A percentile compares a stretch with the other conserved stretches of the same genome.
These are phyloP conservation scores for Orbilia oligospora DNA, from an alignment of 2,329 filamentous ascomycete genomes.

Conservation along the genomic window DNA sequence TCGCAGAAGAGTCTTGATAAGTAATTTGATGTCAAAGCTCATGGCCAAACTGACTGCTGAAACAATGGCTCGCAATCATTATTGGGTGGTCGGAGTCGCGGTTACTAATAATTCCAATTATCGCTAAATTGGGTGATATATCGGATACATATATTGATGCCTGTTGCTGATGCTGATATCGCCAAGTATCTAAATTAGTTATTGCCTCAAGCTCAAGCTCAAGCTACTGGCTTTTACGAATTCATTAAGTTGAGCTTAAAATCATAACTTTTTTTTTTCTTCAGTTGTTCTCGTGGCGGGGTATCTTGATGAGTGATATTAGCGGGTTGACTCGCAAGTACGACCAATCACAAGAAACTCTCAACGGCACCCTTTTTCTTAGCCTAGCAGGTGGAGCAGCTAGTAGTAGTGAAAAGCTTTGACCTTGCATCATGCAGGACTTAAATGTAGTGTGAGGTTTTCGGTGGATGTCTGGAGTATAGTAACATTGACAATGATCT, in stretches of 20 bases:
- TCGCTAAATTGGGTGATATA: slow-evolving; percentile 26
- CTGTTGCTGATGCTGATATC: neutral
- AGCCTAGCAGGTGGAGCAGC: slow-evolving; percentile 45
- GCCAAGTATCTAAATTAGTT: slow-evolving; percentile 9
- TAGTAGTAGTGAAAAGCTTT: slow-evolving; percentile 41
- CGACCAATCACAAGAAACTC: slow-evolving; percentile 35
- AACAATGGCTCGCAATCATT: slow-evolving; percentile 7
- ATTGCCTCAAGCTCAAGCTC: neutral
- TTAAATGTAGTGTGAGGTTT: slow-evolving; percentile 51
- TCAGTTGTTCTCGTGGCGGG: slow-evolving; percentile 27
- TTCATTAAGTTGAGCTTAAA: slow-evolving; percentile 1
- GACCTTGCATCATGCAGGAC: slow-evolving; percentile 59
- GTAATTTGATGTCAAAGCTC: slow-evolving; percentile 27
- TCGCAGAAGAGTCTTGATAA: slow-evolving; percentile 9
- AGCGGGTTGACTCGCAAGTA: slow-evolving; percentile 21
- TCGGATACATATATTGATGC: slow-evolving; percentile 15
- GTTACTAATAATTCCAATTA: slow-evolving; percentile 3
- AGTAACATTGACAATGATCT: slow-evolving; percentile 51
- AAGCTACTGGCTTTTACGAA: neutral
- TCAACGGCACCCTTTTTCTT: slow-evolving; percentile 36
- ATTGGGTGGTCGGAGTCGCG: slow-evolving; percentile 17
- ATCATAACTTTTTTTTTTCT: slow-evolving; percentile 5
- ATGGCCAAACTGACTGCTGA: slow-evolving; percentile 18
- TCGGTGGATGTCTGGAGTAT: slow-evolving; percentile 54
- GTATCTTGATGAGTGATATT: slow-evolving; percentile 43